phyloP scores from a whole-genome alignment of 345 rosid species.

The Trapa incisa region DNA sequence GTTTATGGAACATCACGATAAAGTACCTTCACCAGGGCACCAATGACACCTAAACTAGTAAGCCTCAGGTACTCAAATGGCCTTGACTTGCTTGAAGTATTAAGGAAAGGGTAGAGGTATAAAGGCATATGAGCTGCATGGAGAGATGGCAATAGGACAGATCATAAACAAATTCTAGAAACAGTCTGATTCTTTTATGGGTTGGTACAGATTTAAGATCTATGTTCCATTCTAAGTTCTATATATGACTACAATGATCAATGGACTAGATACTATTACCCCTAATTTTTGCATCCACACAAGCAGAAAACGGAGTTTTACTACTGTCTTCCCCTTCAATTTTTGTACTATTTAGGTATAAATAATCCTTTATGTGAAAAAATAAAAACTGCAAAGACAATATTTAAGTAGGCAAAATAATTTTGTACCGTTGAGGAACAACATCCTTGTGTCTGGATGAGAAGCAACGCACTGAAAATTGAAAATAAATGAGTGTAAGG shows the following conservation, averaged over 20 bases:
- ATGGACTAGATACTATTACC: neutral
- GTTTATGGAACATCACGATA: neutral
- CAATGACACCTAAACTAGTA: constrained; percentile 97
- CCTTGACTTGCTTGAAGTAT: constrained; percentile 92
- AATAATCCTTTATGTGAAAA: neutral
- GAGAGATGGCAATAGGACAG: neutral
- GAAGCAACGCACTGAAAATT: constrained; percentile 87
- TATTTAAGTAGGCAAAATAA: neutral
- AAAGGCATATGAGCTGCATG: constrained; percentile 94
- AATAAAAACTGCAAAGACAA: neutral
- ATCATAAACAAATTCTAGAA: neutral
- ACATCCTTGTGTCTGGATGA: constrained; percentile 91
- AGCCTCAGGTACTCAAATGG: constrained; percentile 95
- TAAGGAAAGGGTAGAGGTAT: constrained; percentile 89
- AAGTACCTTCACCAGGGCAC: constrained; percentile 92
- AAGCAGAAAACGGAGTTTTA: neutral
- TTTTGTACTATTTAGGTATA: too few relatives aligned
- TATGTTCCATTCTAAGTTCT: neutral
- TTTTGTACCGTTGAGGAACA: constrained; percentile 72
- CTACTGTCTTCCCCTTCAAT: neutral
- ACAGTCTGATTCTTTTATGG: neutral
- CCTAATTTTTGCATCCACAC: neutral
- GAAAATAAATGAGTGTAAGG: constrained; percentile 7
- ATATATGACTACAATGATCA: neutral
- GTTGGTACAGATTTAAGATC: neutral